These are phyloP conservation scores for Piloderma croceum DNA, from an alignment of 768 basidiomycete genomes.

Conservation along the genomic window DNA sequence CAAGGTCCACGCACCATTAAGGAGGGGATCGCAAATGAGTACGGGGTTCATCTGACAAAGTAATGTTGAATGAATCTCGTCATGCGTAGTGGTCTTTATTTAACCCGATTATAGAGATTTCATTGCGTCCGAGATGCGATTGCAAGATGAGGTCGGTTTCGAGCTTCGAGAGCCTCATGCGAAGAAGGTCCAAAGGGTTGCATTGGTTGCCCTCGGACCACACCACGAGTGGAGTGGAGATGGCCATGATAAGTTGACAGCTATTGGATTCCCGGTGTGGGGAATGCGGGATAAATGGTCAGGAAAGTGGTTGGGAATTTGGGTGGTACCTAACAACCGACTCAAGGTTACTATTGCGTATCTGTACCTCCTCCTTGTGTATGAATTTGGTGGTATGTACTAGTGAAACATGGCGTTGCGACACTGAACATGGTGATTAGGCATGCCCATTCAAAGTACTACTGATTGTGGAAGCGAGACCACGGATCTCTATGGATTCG, in stretches of 20 bases:
- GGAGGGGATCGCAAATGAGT: slow-evolving; percentile 13
- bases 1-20: slow-evolving; percentile 16
- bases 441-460: slow-evolving; percentile 28
- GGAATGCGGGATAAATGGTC: slow-evolving; percentile 22
- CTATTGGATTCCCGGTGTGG: slow-evolving; percentile 29
- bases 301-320: slow-evolving; percentile 24
- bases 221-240: slow-evolving; percentile 29
- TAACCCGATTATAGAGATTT: slow-evolving; percentile 7
- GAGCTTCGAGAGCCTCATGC: slow-evolving; percentile 16
- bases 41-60: slow-evolving; percentile 11
- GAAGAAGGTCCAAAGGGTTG: slow-evolving; percentile 22
- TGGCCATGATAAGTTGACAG: slow-evolving; percentile 30
- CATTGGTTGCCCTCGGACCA: slow-evolving; percentile 20
- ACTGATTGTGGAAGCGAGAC: slow-evolving; percentile 30
- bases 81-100: not conserved
- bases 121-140: slow-evolving; percentile 15
- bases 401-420: not conserved
- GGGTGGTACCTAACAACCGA: slow-evolving; percentile 30
- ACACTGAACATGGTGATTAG: slow-evolving; percentile 9
- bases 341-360: slow-evolving; percentile 20
- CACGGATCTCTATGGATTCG: slow-evolving; percentile 21
- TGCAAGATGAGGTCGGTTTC: slow-evolving; percentile 22
- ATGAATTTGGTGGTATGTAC: slow-evolving; percentile 18
- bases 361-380: slow-evolving; percentile 20
- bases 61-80: not conserved